Percentiles rank a stretch among this genome's conserved stretches.
These are phyloP conservation scores for Paraphaeosphaeria minitans DNA, from an alignment of 2,329 filamentous ascomycete genomes.

Conservation along the genomic window DNA sequence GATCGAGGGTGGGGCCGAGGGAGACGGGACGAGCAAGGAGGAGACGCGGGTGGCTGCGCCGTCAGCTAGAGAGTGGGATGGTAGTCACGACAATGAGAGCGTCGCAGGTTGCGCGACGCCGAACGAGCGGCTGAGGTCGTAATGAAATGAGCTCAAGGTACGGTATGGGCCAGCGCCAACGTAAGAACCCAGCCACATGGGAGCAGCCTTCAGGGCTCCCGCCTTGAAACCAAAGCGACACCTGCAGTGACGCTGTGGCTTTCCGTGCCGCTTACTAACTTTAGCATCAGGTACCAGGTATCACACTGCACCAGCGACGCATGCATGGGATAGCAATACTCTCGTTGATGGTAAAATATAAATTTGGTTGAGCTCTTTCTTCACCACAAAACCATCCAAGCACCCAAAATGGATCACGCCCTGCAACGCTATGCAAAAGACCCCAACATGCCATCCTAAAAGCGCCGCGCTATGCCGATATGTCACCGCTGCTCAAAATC, in stretches of 20 bases:
- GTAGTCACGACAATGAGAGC: not conserved
- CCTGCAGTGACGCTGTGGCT: slow-evolving; percentile 22
- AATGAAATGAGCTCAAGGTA: slow-evolving; percentile 18
- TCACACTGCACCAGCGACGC: not conserved
- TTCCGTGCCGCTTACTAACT: not conserved
- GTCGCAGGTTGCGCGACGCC: not conserved
- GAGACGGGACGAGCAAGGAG: slow-evolving; percentile 14
- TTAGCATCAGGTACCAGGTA: slow-evolving; percentile 6
- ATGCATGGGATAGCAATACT: not conserved
- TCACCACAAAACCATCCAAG: not conserved
- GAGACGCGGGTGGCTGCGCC: not conserved
- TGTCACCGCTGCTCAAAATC: not conserved
- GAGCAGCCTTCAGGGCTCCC: slow-evolving; percentile 20
- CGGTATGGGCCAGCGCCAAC: slow-evolving; percentile 18
- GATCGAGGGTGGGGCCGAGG: slow-evolving; percentile 34
- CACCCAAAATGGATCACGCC: not conserved
- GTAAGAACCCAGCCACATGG: slow-evolving; percentile 29
- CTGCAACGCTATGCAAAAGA: not conserved
- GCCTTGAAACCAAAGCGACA: slow-evolving; percentile 34
- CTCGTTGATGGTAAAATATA: not conserved
- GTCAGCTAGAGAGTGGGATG: not conserved
- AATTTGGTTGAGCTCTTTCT: not conserved
- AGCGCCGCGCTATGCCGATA: slow-evolving; percentile 10
- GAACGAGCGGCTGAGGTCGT: slow-evolving; percentile 14
- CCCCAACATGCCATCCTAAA: not conserved